These are phyloP conservation scores for Colletotrichum navitas DNA, from an alignment of 2,329 filamentous ascomycete species.

Conservation along the genomic window DNA sequence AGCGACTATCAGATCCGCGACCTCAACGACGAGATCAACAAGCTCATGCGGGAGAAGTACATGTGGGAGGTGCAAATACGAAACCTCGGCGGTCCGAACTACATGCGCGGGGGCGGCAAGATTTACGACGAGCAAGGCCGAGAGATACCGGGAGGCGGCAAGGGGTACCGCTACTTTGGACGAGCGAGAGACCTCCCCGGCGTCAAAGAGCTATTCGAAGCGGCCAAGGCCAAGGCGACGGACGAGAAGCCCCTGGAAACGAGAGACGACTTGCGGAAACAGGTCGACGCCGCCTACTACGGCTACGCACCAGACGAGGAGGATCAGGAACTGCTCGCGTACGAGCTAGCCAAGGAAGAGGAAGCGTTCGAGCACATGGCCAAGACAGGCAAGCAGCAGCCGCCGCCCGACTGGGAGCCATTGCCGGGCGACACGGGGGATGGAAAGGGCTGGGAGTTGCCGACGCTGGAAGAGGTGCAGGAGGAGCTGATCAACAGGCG, in stretches of 20 bases:
- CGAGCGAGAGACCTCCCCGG: slow-evolving; percentile 90
- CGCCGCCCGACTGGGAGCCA: slow-evolving; percentile 81
- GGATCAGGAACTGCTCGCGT: slow-evolving; percentile 82
- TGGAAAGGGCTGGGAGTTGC: slow-evolving; percentile 84
- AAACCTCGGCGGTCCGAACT: slow-evolving; percentile 96
- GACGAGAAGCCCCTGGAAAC: slow-evolving; percentile 75
- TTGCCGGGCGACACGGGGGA: slow-evolving; percentile 90
- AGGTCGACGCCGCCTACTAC: slow-evolving; percentile 95
- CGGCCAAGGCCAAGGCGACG: slow-evolving; percentile 67
- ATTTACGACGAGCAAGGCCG: slow-evolving; percentile 81
- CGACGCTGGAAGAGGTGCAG: slow-evolving; percentile 92
- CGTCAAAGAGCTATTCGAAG: slow-evolving; percentile 96
- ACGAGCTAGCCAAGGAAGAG: slow-evolving; percentile 86
- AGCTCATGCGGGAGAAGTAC: slow-evolving; percentile 98
- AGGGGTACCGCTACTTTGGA: slow-evolving; percentile 95
- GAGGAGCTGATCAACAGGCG: slow-evolving; percentile 90
- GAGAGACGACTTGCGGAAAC: slow-evolving; percentile 76
- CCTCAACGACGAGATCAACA: slow-evolving; percentile 99
- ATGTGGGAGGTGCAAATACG: slow-evolving; percentile 99
- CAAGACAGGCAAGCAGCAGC: slow-evolving; percentile 65
- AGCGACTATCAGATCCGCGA: slow-evolving; percentile 98
- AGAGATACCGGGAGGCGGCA: slow-evolving; percentile 81
- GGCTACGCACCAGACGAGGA: slow-evolving; percentile 95
- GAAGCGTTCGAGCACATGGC: slow-evolving; percentile 81
- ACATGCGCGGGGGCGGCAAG: slow-evolving; percentile 81